Evolutionary conservation across 1,284 basidiomycete species (phyloP).

Genomic region (Puccinia coronata): DNA sequence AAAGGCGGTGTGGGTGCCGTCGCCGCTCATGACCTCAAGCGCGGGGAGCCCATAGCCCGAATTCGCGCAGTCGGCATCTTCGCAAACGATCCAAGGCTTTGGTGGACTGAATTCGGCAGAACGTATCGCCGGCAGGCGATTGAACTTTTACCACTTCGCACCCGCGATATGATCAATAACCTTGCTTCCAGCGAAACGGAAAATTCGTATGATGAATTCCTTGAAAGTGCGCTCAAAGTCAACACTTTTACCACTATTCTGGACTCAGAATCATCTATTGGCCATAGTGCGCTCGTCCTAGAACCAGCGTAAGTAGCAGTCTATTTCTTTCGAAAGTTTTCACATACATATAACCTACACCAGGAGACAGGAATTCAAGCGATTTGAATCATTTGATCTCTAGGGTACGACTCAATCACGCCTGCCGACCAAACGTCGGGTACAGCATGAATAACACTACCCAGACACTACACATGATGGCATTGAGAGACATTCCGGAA

Average conservation of each 20-base stretch:
- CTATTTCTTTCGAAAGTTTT: background rate
- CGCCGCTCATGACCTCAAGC: background rate
- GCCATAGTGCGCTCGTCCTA: constrained; percentile 14
- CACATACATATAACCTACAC: too few species aligned
- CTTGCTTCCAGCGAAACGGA: background rate
- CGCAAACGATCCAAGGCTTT: background rate
- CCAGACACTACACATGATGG: constrained; percentile 25
- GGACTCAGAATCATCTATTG: background rate
- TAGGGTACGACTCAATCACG: constrained; percentile 38
- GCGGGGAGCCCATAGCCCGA: background rate
- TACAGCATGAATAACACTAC: constrained; percentile 6
- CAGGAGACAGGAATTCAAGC: too few species aligned
- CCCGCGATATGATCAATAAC: background rate
- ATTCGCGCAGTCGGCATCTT: constrained; percentile 6
- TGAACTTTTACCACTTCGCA: constrained; percentile 21
- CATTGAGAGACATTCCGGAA: constrained; percentile 20
- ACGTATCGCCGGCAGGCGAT: constrained; percentile 6
- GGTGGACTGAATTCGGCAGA: background rate
- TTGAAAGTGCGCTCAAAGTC: background rate
- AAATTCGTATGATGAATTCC: constrained; percentile 5
- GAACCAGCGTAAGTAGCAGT: background rate
- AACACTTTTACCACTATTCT: constrained; percentile 21
- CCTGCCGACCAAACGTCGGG: constrained; percentile 37
- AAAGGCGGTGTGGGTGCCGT: constrained; percentile 30
- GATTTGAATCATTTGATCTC: background rate